Conservation (phyloP, 768 basidiomycete species). For the Xerocomellus dryophilus region DNA sequence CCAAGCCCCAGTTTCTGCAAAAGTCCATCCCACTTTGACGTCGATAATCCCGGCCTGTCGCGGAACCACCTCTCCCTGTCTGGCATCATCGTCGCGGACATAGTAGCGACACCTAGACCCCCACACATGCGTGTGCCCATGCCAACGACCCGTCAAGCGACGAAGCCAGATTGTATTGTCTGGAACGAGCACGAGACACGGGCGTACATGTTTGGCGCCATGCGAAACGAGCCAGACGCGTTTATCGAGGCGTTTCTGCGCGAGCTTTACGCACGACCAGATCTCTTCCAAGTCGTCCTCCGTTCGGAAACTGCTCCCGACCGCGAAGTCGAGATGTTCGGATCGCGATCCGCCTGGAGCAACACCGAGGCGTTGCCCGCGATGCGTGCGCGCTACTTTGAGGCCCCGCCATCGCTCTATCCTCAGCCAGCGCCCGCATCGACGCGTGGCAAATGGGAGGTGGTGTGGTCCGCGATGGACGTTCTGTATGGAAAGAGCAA, state of each 20-base stretch:
- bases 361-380: background rate
- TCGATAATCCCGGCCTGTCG: background rate
- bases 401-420: slow-evolving; percentile 12
- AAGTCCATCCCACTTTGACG: background rate
- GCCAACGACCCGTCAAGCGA: slow-evolving; percentile 8
- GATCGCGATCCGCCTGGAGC: slow-evolving; percentile 7
- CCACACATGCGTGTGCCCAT: background rate
- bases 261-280: slow-evolving; percentile 29
- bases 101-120: slow-evolving; percentile 3
- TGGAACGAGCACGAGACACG: slow-evolving; percentile 26
- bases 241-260: slow-evolving; percentile 27
- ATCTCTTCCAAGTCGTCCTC: slow-evolving; percentile 31
- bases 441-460: slow-evolving; percentile 13
- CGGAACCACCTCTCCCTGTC: slow-evolving; percentile 23
- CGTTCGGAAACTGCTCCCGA: slow-evolving; percentile 28
- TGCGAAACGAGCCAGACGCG: slow-evolving; percentile 26
- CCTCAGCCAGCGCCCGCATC: background rate
- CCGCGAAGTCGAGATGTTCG: slow-evolving; percentile 22
- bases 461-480: slow-evolving; percentile 13
- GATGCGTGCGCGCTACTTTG: slow-evolving; percentile 20
- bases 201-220: slow-evolving; percentile 31
- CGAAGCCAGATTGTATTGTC: slow-evolving; percentile 14
- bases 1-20: slow-evolving; percentile 21
- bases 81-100: slow-evolving; percentile 19
- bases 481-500: slow-evolving; percentile 16